Percentiles rank a stretch among this genome's conserved stretches.
Conservation (phyloP, 352 stramenopile species). For the Phytopythium vexans region DNA sequence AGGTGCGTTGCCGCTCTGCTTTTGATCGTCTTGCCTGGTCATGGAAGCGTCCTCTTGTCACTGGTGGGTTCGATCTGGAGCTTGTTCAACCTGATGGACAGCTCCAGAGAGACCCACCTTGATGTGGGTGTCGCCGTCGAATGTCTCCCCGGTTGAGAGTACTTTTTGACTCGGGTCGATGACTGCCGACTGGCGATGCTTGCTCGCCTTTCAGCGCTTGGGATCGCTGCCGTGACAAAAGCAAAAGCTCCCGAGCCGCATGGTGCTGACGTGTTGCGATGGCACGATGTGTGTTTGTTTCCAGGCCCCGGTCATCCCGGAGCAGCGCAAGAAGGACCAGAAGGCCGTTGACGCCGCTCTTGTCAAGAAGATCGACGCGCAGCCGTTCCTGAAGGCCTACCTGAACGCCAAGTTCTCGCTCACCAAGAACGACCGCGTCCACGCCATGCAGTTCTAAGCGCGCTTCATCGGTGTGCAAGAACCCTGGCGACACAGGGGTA, state of each 20-base stretch:
- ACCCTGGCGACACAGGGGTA: too few species aligned
- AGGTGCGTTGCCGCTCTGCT: constrained; percentile 42
- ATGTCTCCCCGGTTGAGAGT: constrained; percentile 29
- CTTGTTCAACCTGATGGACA: constrained; percentile 1
- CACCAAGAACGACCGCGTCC: constrained; percentile 95
- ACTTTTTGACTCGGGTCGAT: constrained; percentile 18
- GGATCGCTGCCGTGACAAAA: constrained; percentile 79
- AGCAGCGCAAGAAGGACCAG: constrained; percentile 99
- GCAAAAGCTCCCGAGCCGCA: constrained; percentile 74
- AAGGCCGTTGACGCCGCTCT: constrained; percentile 95
- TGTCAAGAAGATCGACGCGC: constrained; percentile 81
- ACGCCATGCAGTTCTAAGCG: constrained; percentile 99
- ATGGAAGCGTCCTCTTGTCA: constrained; percentile 4
- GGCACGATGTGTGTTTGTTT: background rate
- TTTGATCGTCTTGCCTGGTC: constrained; percentile 2
- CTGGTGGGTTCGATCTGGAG: constrained; percentile 5
- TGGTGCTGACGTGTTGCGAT: constrained; percentile 16
- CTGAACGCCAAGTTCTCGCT: constrained; percentile 98
- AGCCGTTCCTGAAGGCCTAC: constrained; percentile 97
- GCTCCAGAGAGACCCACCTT: too few species aligned
- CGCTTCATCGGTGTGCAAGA: background rate
- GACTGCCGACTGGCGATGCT: constrained; percentile 4
- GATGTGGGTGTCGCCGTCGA: background rate
- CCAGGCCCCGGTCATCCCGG: constrained; percentile 91
- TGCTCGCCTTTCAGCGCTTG: constrained; percentile 75